Percentiles rank a stretch among this genome's conserved stretches.
These are phyloP conservation scores for Citrullus colocynthis DNA, from an alignment of 306 rosid species.

Conservation along the genomic window DNA sequence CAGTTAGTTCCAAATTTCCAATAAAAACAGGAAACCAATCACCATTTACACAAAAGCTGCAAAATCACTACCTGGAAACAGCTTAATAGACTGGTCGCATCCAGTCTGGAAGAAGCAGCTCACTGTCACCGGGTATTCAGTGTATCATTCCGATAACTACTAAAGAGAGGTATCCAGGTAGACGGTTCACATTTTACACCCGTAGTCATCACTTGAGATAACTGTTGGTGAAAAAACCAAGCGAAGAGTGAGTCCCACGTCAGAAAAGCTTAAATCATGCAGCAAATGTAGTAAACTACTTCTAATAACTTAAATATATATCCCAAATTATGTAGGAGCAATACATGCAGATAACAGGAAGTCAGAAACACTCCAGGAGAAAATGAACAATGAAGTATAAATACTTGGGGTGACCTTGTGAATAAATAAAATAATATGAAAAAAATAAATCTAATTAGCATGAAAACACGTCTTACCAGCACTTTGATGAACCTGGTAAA, in stretches of 20 bases:
- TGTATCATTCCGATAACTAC: background rate
- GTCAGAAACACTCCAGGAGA: background rate
- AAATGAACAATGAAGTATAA: background rate
- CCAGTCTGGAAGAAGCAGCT: background rate
- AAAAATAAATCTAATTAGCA: background rate
- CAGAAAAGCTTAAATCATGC: background rate
- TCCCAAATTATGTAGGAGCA: background rate
- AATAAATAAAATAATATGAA: background rate
- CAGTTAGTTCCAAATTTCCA: background rate
- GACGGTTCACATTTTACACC: background rate
- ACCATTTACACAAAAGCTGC: background rate
- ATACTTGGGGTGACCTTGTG: background rate
- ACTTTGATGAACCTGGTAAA: background rate
- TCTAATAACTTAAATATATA: background rate
- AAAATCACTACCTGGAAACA: slow-evolving; percentile 4
- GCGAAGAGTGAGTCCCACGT: background rate
- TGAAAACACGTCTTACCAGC: background rate
- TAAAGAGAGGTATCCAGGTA: background rate
- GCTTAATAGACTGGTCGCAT: background rate
- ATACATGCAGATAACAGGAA: background rate
- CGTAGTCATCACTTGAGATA: background rate
- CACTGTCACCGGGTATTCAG: background rate
- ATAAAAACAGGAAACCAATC: background rate
- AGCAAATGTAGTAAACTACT: background rate
- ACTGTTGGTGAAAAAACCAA: background rate